These are phyloP conservation scores for Lupinus albus DNA, from an alignment of 306 rosid genomes.

Conservation along the genomic window DNA sequence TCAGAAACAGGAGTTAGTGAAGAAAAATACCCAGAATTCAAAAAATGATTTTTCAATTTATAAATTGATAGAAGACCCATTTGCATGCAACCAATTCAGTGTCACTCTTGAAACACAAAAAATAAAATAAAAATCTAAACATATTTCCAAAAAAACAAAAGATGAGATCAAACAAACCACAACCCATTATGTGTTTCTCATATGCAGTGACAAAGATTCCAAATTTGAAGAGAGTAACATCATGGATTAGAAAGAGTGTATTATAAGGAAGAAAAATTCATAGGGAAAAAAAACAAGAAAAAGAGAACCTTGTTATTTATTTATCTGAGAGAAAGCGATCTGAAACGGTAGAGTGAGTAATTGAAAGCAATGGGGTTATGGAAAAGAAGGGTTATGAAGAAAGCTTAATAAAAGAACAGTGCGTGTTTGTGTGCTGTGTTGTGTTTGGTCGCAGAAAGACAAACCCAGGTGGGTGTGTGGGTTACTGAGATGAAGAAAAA, in stretches of 20 bases:
- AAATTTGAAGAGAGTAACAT: conserved; percentile 3
- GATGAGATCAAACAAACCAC: conserved; percentile 33
- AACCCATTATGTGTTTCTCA: conserved; percentile 20
- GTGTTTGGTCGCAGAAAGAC: not conserved
- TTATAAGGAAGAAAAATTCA: conserved; percentile 3
- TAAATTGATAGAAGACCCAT: conserved; percentile 27
- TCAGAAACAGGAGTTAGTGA: not conserved
- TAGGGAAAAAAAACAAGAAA: not conserved
- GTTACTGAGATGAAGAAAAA: not conserved
- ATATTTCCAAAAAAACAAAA: not conserved
- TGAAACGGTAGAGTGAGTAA: not conserved
- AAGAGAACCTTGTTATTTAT: not conserved
- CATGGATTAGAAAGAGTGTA: not conserved
- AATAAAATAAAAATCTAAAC: not conserved
- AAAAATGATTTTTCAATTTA: conserved; percentile 4
- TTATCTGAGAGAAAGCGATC: conserved; percentile 2
- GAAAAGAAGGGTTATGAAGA: not conserved
- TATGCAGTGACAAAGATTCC: conserved; percentile 34
- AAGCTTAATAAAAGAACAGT: not conserved
- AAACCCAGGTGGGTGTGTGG: not conserved
- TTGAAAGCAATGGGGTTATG: not conserved
- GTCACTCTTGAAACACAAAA: conserved; percentile 27
- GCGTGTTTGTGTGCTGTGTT: not conserved
- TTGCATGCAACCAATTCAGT: conserved; percentile 60
- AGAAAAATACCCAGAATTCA: conserved; percentile 18